Evolutionary conservation across 2,329 filamentous ascomycete genomes (phyloP).

Genomic region (Alternaria arbusti): DNA sequence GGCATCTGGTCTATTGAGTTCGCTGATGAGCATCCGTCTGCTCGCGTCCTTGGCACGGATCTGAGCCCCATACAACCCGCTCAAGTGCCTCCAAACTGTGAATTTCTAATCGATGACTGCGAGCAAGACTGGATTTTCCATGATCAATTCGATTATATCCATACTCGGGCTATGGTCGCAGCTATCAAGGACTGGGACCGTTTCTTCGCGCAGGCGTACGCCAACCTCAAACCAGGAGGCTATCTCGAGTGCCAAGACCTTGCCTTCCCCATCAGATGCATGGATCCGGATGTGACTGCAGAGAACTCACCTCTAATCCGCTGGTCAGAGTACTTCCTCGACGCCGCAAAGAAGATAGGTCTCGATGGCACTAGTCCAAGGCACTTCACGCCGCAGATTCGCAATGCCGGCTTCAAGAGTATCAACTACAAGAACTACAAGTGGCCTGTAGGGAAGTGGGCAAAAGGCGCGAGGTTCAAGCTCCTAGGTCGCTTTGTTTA

Average conservation of each 20-base stretch:
- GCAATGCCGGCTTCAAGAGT: constrained; percentile 33
- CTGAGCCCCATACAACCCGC: constrained; percentile 43
- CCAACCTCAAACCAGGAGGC: constrained; percentile 56
- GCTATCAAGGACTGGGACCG: constrained; percentile 61
- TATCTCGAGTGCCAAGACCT: constrained; percentile 60
- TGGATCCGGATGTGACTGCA: constrained; percentile 28
- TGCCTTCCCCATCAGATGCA: constrained; percentile 31
- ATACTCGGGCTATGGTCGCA: constrained; percentile 59
- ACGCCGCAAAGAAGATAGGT: constrained; percentile 40
- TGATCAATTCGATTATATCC: constrained; percentile 64
- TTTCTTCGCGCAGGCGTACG: constrained; percentile 53
- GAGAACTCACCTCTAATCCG: constrained; percentile 32
- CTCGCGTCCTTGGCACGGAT: constrained; percentile 43
- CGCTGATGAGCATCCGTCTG: constrained; percentile 41
- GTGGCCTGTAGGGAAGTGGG: constrained; percentile 42
- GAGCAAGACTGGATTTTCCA: constrained; percentile 63
- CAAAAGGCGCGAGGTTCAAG: constrained; percentile 39
- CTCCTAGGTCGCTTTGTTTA: constrained; percentile 33
- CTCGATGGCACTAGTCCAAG: constrained; percentile 51
- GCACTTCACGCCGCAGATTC: constrained; percentile 40
- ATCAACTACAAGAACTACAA: constrained; percentile 38
- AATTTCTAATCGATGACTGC: constrained; percentile 45
- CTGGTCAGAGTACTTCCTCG: constrained; percentile 34
- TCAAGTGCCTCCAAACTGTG: constrained; percentile 42
- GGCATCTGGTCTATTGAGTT: constrained; percentile 45